Conservation (phyloP, 2,329 filamentous ascomycete species). For the Keithomyces neogunnii region DNA sequence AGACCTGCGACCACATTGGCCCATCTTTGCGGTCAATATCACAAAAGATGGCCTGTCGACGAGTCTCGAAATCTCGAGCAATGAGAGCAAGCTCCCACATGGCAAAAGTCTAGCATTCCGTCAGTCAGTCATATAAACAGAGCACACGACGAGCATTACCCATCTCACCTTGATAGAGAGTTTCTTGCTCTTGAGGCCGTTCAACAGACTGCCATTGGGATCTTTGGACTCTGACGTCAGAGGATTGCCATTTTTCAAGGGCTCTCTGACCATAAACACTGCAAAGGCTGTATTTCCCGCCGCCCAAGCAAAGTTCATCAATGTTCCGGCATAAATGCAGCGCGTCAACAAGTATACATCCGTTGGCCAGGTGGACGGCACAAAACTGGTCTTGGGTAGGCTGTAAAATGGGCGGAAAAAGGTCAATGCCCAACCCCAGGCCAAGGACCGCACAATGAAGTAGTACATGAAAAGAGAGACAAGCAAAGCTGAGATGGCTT, state of each 20-base stretch:
- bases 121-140: slow-evolving; percentile 9
- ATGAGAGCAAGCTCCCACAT: slow-evolving; percentile 88
- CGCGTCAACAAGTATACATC: slow-evolving; percentile 46
- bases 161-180: slow-evolving; percentile 57
- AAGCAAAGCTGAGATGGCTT: slow-evolving; percentile 30
- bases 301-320: slow-evolving; percentile 69
- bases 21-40: slow-evolving; percentile 80
- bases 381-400: slow-evolving; percentile 62
- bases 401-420: slow-evolving; percentile 68
- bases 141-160: background rate
- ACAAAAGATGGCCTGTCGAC: slow-evolving; percentile 73
- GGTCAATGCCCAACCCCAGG: slow-evolving; percentile 62
- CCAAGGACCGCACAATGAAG: slow-evolving; percentile 49
- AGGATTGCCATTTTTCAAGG: slow-evolving; percentile 75
- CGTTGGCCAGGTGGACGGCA: slow-evolving; percentile 49
- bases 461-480: slow-evolving; percentile 52
- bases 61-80: slow-evolving; percentile 62
- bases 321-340: slow-evolving; percentile 51
- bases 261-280: slow-evolving; percentile 70
- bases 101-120: slow-evolving; percentile 57
- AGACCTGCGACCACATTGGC: slow-evolving; percentile 74
- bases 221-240: slow-evolving; percentile 81
- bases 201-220: slow-evolving; percentile 81
- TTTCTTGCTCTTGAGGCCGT: slow-evolving; percentile 77
- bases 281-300: slow-evolving; percentile 70